Evolutionary conservation across 768 basidiomycete species (phyloP), one percentile per base, ranked within the genome.

Genomic region (Pleurotus pulmonarius): DNA sequence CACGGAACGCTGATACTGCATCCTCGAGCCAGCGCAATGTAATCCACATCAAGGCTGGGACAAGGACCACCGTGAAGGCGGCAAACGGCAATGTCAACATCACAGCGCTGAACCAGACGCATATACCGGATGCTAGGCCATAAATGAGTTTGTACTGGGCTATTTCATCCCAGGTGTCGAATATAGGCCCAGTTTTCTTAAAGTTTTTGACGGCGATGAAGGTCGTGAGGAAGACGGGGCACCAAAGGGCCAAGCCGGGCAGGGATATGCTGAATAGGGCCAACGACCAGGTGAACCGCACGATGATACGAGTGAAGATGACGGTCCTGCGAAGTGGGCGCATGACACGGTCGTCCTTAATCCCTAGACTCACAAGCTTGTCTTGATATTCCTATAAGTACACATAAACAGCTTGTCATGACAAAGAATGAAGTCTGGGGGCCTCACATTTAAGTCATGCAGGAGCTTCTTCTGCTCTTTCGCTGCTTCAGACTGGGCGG

Each of bases 91-190:
- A 75, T 0, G 90, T 90, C 41, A 86, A 37, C 37, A 85, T 37
- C 25, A 84, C 71, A 11, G 80, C 70, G 15, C 67, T 58, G 34
- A 77, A 53, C 83, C 90, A 92, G 26, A 92, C 89, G 52, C 78
- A 72, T 3, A 89, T 58, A 1, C 90, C 91, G 0, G 90, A 86
- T 7, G 85, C 63, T 34, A 94, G 78, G 8, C 93, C 93, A 63
- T 91, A 92, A 18, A 87, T 82, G 53, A 94, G 84, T 67, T 93
- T 94, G 70, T 91, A 90, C 65, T 94, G 90, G 9, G 92, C 90
- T 60, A 94, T 91, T 67, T 94, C 92, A 63, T 94, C 92, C 80
- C 84, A 92, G 0, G 90, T 92, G 65, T 94, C 89, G 74, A 87
- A 89, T 38, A 89, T 79, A 0, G 90, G 90, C 0, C 92, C 92